Percentiles rank a stretch among this genome's conserved stretches.
Conservation (phyloP, 2,329 filamentous ascomycete species). For the Pezicula carpinea region DNA sequence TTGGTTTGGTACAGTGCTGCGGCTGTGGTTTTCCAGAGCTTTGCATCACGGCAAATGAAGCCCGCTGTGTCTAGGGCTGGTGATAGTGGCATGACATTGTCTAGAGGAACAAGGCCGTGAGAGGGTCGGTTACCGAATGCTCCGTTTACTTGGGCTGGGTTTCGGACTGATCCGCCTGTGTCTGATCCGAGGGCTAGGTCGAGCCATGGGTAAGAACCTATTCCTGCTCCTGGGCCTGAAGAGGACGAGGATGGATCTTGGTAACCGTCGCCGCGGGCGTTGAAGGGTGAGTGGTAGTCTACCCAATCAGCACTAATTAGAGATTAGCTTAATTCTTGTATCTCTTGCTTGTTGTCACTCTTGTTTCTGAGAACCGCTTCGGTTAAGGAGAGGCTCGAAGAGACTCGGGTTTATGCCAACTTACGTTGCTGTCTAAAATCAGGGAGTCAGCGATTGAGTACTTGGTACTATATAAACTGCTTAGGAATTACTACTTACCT, state of each 20-base stretch:
- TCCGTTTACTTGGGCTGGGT: slow-evolving; percentile 42
- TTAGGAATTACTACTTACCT: slow-evolving; percentile 1
- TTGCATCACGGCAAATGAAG: slow-evolving; percentile 39
- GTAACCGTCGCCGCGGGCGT: slow-evolving; percentile 43
- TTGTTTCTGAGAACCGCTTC: not conserved
- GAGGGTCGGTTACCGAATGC: slow-evolving; percentile 46
- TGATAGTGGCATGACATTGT: slow-evolving; percentile 43
- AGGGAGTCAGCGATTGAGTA: not conserved
- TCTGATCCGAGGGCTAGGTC: slow-evolving; percentile 45
- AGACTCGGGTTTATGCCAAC: not conserved
- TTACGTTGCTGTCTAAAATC: slow-evolving; percentile 13
- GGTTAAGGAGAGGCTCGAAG: too few species aligned
- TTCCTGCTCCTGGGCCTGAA: slow-evolving; percentile 38
- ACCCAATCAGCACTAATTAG: slow-evolving; percentile 44
- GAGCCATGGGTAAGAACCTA: slow-evolving; percentile 41
- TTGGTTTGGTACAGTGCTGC: slow-evolving; percentile 42
- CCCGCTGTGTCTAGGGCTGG: slow-evolving; percentile 43
- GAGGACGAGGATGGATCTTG: slow-evolving; percentile 43
- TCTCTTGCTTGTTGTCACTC: too few species aligned
- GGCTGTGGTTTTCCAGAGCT: slow-evolving; percentile 37
- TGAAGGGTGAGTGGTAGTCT: slow-evolving; percentile 35
- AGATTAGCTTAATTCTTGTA: slow-evolving; percentile 12
- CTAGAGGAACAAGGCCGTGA: slow-evolving; percentile 39
- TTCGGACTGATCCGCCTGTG: slow-evolving; percentile 45
- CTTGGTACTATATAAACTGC: not conserved